Evolutionary conservation across 176 grass and related monocot species (phyloP), one percentile per base, ranked within the genome.

Genomic region (Typha latifolia): DNA sequence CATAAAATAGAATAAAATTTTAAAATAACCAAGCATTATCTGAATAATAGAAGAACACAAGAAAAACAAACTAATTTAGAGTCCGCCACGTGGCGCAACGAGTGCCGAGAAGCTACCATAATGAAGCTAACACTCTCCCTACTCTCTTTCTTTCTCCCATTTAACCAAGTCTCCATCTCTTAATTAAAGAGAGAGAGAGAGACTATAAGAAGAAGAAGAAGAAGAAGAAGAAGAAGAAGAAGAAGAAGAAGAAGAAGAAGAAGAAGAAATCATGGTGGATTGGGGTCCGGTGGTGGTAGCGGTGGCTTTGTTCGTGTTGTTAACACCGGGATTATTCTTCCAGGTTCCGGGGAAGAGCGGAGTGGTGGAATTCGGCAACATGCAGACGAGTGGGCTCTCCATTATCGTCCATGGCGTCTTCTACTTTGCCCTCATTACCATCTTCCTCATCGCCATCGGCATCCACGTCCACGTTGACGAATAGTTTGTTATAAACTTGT

Each of bases 231-330:
- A 13, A 65, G 47, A 12, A 2, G 14, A 15, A 75, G 47, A 12
- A 14, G 52, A 51, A 66, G 62, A 47, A 18, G 49, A 16, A 70
- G 22, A 63, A 6, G 48, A n/a, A 8, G 1, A 1, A 11, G 12
- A 2, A 15, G 4, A 13, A 12, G 0, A 1, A 56, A 21, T 8
- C 18, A 82, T 90, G 87, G 87, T 79, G 48, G 87, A 90, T 51
- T 90, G 82, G 82, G 87, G 87, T 13, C 87, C 87, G 13, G 82
- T 90, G 57, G 75, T 90, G 75, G 77, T 90, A 61, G 87, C 87
- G 57, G 80, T 80, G 57, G 82, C 77, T 66, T 67, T 90, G 67
- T 90, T 90, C 67, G 87, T 90, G 75, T 79, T 90, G 61, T 82
- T 90, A 6, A 76, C 71, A 62, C 87, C 82, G 53, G 87, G 87